Percentiles rank a stretch among this genome's conserved stretches.
Evolutionary conservation across 2,329 filamentous ascomycete species (phyloP).

Genomic region (Colletotrichum euphorbiae): DNA sequence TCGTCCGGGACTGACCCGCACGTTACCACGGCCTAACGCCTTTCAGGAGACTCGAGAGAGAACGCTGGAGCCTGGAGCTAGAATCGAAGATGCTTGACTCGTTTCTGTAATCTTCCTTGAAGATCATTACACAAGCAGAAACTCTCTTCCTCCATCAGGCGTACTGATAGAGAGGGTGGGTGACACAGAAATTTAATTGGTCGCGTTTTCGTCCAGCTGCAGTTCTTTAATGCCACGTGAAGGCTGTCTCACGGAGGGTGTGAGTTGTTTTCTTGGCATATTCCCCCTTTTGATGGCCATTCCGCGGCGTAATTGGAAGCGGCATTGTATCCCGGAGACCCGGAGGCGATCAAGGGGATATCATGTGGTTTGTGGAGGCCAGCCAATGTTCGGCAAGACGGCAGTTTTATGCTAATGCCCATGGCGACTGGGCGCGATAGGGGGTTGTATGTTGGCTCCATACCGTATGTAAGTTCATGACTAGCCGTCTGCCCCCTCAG

Average conservation of each 20-base stretch:
- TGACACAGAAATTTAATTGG: neutral
- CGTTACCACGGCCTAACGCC: neutral
- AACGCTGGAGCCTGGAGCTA: neutral
- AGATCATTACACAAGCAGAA: constrained; percentile 9
- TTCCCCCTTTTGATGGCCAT: constrained; percentile 4
- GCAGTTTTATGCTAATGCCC: neutral
- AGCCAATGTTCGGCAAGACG: constrained; percentile 3
- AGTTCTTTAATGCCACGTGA: constrained; percentile 22
- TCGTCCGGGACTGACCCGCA: neutral
- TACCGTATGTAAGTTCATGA: constrained; percentile 23
- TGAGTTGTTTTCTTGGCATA: constrained; percentile 1
- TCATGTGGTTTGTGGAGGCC: neutral
- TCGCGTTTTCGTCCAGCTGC: constrained; percentile 4
- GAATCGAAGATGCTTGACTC: neutral
- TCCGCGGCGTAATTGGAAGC: neutral
- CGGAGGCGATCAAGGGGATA: constrained; percentile 3
- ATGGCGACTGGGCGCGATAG: neutral
- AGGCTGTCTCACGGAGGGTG: constrained; percentile 1
- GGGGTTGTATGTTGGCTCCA: neutral
- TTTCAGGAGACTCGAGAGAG: neutral
- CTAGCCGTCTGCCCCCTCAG: constrained; percentile 12
- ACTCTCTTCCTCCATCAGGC: neutral
- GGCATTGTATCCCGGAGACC: constrained; percentile 9
- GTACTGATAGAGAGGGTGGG: neutral
- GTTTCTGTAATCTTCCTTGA: neutral